These are phyloP conservation scores for Rhizophora apiculata DNA, from an alignment of 345 rosid genomes.

Conservation along the genomic window DNA sequence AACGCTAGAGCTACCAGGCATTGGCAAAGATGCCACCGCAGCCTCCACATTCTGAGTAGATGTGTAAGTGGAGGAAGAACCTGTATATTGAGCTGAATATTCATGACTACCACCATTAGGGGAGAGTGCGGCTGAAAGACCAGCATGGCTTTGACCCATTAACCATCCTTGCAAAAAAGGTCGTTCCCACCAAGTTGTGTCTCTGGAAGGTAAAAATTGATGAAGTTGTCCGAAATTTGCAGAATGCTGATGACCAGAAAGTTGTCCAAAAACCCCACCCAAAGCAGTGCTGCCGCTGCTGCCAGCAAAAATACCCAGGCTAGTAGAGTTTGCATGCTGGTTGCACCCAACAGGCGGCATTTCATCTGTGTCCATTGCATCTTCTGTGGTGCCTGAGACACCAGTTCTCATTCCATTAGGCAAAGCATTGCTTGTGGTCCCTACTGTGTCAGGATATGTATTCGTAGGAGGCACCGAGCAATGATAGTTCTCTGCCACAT, in stretches of 20 bases:
- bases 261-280: constrained; percentile 22
- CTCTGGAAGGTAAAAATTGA: constrained; percentile 51
- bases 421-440: constrained; percentile 23
- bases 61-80: constrained; percentile 33
- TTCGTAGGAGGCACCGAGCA: constrained; percentile 45
- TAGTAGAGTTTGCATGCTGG: constrained; percentile 13
- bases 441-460: constrained; percentile 30
- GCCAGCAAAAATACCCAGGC: constrained; percentile 20
- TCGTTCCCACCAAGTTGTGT: constrained; percentile 59
- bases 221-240: constrained; percentile 47
- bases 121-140: constrained; percentile 44
- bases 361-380: constrained; percentile 71
- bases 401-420: constrained; percentile 34
- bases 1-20: constrained; percentile 47
- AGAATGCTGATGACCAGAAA: constrained; percentile 19
- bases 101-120: constrained; percentile 37
- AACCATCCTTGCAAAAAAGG: constrained; percentile 76
- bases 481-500: constrained; percentile 34
- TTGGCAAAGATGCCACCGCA: constrained; percentile 43
- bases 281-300: constrained; percentile 8
- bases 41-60: constrained; percentile 48
- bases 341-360: constrained; percentile 41
- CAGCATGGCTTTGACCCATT: constrained; percentile 68
- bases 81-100: constrained; percentile 32
- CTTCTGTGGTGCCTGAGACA: constrained; percentile 36